A percentile compares a stretch with the other conserved stretches of the same genome.
phyloP scores from a whole-genome alignment of 2,329 filamentous ascomycete species.

The Lasiodiplodia theobromae region DNA sequence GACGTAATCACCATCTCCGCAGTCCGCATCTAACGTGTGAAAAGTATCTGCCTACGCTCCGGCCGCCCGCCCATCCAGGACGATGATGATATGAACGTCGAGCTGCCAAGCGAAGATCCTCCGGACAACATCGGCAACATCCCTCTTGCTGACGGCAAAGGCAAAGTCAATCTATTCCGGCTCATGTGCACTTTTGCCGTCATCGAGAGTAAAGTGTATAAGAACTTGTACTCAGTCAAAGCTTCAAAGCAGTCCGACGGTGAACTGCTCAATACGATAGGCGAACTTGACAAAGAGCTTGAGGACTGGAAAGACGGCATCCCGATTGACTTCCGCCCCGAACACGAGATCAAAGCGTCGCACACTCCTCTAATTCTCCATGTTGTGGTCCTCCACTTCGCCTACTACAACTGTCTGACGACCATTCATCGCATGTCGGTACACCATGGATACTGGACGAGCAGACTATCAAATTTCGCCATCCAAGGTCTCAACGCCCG shows the following conservation, averaged over 20 bases:
- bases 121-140: constrained; percentile 95
- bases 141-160: constrained; percentile 83
- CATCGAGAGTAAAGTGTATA: constrained; percentile 95
- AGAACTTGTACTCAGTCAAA: constrained; percentile 88
- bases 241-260: constrained; percentile 91
- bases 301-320: constrained; percentile 98
- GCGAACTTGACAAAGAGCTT: constrained; percentile 81
- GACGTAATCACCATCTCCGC: background rate
- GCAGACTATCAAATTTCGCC: constrained; percentile 89
- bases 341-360: constrained; percentile 92
- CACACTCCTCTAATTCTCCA: constrained; percentile 95
- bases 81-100: constrained; percentile 91
- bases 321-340: constrained; percentile 93
- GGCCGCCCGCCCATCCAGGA: constrained; percentile 75
- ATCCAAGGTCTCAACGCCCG: constrained; percentile 91
- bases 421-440: constrained; percentile 99
- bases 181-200: constrained; percentile 89
- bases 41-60: constrained; percentile 72
- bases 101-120: constrained; percentile 89
- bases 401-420: constrained; percentile 97
- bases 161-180: constrained; percentile 93
- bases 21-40: constrained; percentile 33
- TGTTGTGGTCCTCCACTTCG: constrained; percentile 91
- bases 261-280: constrained; percentile 92
- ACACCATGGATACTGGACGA: constrained; percentile 98